Conservation (phyloP, 495 filamentous ascomycete genomes). For the Neurospora sp. region DNA sequence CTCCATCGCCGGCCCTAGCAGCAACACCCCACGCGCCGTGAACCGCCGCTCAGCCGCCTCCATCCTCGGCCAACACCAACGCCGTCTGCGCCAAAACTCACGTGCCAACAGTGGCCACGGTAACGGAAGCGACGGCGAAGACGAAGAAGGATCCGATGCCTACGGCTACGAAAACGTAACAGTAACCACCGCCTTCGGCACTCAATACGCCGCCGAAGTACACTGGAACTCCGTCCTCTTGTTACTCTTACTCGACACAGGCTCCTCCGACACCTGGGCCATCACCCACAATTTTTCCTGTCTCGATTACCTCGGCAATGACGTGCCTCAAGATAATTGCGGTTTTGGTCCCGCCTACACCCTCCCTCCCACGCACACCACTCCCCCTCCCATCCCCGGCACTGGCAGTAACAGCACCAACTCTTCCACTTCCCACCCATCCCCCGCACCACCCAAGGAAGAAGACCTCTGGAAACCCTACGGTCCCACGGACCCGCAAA, state of each 20-base stretch:
- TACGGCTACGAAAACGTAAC: constrained; percentile 32
- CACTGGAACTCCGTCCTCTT: constrained; percentile 19
- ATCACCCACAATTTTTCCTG: constrained; percentile 19
- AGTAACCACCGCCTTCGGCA: constrained; percentile 25
- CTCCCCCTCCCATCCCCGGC: neutral
- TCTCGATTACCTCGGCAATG: constrained; percentile 14
- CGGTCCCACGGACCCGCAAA: constrained; percentile 16
- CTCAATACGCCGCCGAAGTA: constrained; percentile 27
- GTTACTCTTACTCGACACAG: constrained; percentile 49
- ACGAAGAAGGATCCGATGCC: neutral
- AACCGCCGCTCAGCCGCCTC: constrained; percentile 21
- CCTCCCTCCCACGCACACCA: neutral
- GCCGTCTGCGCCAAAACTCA: constrained; percentile 7
- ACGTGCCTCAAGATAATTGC: constrained; percentile 16
- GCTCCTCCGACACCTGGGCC: constrained; percentile 54
- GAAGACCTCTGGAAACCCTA: constrained; percentile 13
- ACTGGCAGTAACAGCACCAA: neutral
- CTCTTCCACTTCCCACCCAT: neutral
- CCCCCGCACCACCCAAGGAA: neutral
- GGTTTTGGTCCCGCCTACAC: constrained; percentile 16
- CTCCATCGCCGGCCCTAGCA: neutral
- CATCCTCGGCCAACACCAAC: constrained; percentile 24
- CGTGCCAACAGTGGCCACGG: neutral
- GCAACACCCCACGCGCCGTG: neutral
- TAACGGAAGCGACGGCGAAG: neutral